Base-by-base conservation (phyloP, 306 rosid genomes). In the Calophaca sinica region DNA sequence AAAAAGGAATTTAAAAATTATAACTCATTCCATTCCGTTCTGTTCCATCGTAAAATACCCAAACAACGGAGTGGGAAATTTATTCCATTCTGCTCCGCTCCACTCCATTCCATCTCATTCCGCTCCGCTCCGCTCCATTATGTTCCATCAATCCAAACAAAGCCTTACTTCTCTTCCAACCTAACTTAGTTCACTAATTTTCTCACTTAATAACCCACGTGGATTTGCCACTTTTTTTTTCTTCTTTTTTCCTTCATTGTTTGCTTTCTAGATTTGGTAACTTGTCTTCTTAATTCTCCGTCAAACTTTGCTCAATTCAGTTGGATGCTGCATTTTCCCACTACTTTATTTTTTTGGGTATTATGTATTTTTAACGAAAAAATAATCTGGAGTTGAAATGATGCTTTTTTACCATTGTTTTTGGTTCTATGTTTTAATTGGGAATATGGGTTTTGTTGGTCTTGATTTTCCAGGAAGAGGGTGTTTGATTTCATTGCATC, bases 241-340 rank as follows among this genome's bases (percentile, higher is more conserved):
- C 35, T 54, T 20, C 4, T 26, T 12, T 33, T 76, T 39, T 20
- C 14, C 14, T 33, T 33, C 36, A 33, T 33, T 33, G 3, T 33
- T 33, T 33, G 4, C 36, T 33, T 32, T 33, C 4, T 66, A 42
- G 41, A 38, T 11, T 71, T 73, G 82, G 72, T 83, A 50, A 84
- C 65, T 68, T 68, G 39, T 60, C 39, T 31, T 54, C 75, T 76
- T 29, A 5, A n/a, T 54, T 72, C 72, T 53, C 6, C 8, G 15
- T 5, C 58, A 36, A 50, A 50, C 52, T 61, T 49, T 67, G 42
- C 12, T 54, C 61, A 54, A 5, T 77, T 52, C 9, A 2, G 11
- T 51, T 60, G 10, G 31, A 63, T 77, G 71, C 35, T 73, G 45
- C 63, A 32, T 73, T 70, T 62, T 81, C 29, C 31, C 35, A 73